Percentiles rank a stretch among this genome's conserved stretches.
Evolutionary conservation across 345 rosid genomes (phyloP).

Genomic region (Arabidopsis thaliana): DNA sequence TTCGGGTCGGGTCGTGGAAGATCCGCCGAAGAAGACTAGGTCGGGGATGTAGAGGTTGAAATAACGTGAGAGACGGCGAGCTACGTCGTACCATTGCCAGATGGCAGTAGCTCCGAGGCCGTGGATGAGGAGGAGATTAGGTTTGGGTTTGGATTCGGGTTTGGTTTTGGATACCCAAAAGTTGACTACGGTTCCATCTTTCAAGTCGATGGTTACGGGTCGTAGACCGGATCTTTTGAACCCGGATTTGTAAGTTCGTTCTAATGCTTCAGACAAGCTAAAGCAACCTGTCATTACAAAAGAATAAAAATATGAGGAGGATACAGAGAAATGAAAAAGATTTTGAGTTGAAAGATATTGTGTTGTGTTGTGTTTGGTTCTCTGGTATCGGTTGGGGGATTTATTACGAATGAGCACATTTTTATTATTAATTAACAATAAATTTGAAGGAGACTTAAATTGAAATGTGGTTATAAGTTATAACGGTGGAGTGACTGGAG

Average conservation of each 20-base stretch:
- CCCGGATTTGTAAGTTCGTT: constrained; percentile 50
- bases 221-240: constrained; percentile 66
- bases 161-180: constrained; percentile 72
- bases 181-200: constrained; percentile 80
- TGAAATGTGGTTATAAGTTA: neutral
- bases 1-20: constrained; percentile 73
- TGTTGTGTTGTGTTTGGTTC: constrained; percentile 16
- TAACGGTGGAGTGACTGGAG: neutral
- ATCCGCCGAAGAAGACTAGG: constrained; percentile 78
- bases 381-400: constrained; percentile 32
- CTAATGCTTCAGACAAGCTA: constrained; percentile 62
- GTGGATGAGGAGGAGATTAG: constrained; percentile 78
- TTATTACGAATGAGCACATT: constrained; percentile 22
- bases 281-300: constrained; percentile 63
- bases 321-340: neutral
- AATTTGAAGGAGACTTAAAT: neutral
- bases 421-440: neutral
- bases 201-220: constrained; percentile 64
- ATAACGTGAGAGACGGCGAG: constrained; percentile 50
- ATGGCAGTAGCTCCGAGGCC: constrained; percentile 79
- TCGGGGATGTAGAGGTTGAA: constrained; percentile 78
- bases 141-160: constrained; percentile 46
- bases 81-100: constrained; percentile 76
- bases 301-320: neutral
- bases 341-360: neutral